Percentiles rank a stretch among this genome's conserved stretches.
Evolutionary conservation across 768 basidiomycete species (phyloP).

Genomic region (Termitomyces sp.): DNA sequence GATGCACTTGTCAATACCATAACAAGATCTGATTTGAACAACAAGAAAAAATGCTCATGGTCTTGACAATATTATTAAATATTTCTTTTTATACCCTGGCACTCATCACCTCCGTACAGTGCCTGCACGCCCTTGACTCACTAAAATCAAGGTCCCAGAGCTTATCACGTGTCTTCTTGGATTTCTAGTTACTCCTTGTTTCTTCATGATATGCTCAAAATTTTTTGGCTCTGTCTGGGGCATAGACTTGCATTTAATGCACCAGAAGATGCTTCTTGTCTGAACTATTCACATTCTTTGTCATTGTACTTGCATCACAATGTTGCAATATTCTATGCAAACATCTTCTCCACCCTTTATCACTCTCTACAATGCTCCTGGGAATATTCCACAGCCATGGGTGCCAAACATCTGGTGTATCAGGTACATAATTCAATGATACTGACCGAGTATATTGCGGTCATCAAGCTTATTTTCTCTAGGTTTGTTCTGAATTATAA

Average conservation of each 20-base stretch:
- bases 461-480: not conserved
- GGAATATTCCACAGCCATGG: constrained; percentile 59
- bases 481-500: constrained; percentile 79
- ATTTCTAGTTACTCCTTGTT: constrained; percentile 1
- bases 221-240: not conserved
- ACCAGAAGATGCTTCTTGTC: not conserved
- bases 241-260: constrained; percentile 1
- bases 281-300: not conserved
- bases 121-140: not conserved
- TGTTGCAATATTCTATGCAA: constrained; percentile 15
- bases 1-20: not conserved
- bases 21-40: not conserved
- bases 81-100: not conserved
- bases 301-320: not conserved
- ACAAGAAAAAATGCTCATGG: not conserved
- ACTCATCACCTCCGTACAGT: constrained; percentile 4
- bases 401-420: constrained; percentile 73
- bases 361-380: constrained; percentile 62
- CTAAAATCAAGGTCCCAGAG: not conserved
- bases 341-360: constrained; percentile 39
- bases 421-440: constrained; percentile 30
- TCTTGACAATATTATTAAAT: not conserved
- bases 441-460: not conserved
- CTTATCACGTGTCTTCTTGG: not conserved
- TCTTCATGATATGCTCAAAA: not conserved